Conservation (phyloP, 1,284 basidiomycete genomes). For the Heimioporus retisporus region DNA sequence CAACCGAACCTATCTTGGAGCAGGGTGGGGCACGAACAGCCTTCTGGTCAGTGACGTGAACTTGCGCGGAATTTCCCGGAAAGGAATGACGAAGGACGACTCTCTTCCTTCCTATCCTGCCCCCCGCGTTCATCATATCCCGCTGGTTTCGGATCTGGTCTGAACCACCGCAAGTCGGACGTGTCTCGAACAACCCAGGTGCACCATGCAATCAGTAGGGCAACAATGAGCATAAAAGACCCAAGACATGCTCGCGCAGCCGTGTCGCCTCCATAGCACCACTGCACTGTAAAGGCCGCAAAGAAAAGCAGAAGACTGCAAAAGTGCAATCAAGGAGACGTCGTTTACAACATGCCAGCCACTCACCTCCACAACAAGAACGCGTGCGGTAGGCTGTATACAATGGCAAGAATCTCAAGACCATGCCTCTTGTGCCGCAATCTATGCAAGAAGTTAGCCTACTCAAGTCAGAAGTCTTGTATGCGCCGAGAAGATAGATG, state of each 20-base stretch:
- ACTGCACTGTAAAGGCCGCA: constrained; percentile 39
- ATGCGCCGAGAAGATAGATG: not conserved
- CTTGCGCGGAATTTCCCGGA: not conserved
- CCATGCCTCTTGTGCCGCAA: constrained; percentile 39
- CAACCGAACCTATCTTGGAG: too few species aligned
- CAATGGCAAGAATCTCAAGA: constrained; percentile 48
- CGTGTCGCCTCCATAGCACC: constrained; percentile 22
- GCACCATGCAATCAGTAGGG: constrained; percentile 32
- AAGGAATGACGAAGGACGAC: not conserved
- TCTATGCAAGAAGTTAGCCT: constrained; percentile 42
- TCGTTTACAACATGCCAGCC: not conserved
- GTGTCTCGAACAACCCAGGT: constrained; percentile 35
- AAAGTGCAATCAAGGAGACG: constrained; percentile 7
- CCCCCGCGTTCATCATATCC: not conserved
- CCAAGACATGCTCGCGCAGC: constrained; percentile 16
- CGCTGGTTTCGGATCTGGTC: constrained; percentile 24
- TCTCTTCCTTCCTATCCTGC: not conserved
- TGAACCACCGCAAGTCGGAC: constrained; percentile 37
- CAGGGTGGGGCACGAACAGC: too few species aligned
- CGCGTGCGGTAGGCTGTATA: constrained; percentile 50
- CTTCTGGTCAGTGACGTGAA: not conserved
- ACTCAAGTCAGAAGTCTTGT: constrained; percentile 7
- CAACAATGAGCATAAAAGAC: constrained; percentile 8
- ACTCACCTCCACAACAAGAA: constrained; percentile 54
- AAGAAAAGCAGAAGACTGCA: constrained; percentile 43